Evolutionary conservation across 2,329 filamentous ascomycete genomes (phyloP).

Genomic region (Didymella glomerata): DNA sequence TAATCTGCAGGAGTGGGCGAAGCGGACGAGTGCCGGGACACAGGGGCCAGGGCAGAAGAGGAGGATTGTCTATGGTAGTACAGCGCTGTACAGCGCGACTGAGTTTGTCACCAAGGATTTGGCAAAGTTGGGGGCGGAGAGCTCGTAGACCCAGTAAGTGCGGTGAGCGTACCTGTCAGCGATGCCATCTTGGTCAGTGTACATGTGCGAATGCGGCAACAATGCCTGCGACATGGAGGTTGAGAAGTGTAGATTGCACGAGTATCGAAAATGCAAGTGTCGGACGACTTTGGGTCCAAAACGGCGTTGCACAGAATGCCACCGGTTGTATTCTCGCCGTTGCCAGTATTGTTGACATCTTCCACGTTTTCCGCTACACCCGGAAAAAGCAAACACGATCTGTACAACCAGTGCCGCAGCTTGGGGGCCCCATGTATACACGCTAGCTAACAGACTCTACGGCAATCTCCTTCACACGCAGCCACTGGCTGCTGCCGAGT

Average conservation of each 20-base stretch:
- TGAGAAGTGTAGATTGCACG: neutral
- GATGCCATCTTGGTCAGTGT: neutral
- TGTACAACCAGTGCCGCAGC: neutral
- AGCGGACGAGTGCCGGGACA: constrained; percentile 70
- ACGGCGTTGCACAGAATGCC: neutral
- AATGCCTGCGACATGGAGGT: neutral
- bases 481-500: neutral
- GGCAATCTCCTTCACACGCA: neutral
- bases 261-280: constrained; percentile 9
- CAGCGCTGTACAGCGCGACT: constrained; percentile 71
- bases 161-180: neutral
- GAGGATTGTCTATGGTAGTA: constrained; percentile 93
- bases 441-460: too few species aligned
- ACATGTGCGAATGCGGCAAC: neutral
- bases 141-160: constrained; percentile 27
- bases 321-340: neutral
- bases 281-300: neutral
- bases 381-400: constrained; percentile 1
- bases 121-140: constrained; percentile 64
- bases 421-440: neutral
- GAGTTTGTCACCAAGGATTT: constrained; percentile 68
- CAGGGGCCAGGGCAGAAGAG: constrained; percentile 68
- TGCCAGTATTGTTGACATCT: neutral
- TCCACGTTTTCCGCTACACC: constrained; percentile 7
- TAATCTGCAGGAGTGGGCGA: constrained; percentile 95